Conservation (phyloP, 371 early-diverging fungal species). For the Haplosporangium sp. region DNA sequence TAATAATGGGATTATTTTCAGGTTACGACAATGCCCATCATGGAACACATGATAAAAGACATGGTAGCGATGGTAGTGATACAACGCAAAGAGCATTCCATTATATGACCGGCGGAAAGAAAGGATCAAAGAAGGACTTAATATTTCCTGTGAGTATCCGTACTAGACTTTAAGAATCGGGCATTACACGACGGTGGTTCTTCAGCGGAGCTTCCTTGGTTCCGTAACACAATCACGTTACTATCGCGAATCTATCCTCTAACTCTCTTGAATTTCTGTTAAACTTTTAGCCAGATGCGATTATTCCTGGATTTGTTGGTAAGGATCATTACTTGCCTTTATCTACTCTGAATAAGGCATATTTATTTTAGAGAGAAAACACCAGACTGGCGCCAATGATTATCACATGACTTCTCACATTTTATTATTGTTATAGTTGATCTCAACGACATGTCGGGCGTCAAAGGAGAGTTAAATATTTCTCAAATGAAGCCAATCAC, state of each 20-base stretch:
- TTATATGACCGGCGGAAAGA: constrained; percentile 33
- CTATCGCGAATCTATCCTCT: neutral
- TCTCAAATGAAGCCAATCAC: constrained; percentile 17
- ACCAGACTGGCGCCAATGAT: no score
- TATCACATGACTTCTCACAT: neutral
- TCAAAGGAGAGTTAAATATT: constrained; percentile 29
- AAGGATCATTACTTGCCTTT: neutral
- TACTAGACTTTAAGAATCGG: neutral
- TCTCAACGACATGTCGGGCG: constrained; percentile 33
- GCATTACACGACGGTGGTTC: neutral
- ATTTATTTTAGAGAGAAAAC: no score
- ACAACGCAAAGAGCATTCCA: constrained; percentile 19
- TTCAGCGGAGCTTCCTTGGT: neutral
- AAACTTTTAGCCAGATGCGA: constrained; percentile 1
- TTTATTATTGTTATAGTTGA: constrained; percentile 4
- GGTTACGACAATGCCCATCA: constrained; percentile 27
- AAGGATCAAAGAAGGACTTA: constrained; percentile 21
- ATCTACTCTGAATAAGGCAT: neutral
- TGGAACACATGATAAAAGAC: constrained; percentile 16
- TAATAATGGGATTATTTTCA: constrained; percentile 25
- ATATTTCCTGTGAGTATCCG: neutral
- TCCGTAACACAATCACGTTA: neutral
- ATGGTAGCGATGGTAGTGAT: constrained; percentile 33
- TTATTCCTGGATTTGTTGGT: constrained; percentile 30
- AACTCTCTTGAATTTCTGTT: neutral